Evolutionary conservation across 2,329 filamentous ascomycete species (phyloP).

Genomic region (Aspergillus melleus): DNA sequence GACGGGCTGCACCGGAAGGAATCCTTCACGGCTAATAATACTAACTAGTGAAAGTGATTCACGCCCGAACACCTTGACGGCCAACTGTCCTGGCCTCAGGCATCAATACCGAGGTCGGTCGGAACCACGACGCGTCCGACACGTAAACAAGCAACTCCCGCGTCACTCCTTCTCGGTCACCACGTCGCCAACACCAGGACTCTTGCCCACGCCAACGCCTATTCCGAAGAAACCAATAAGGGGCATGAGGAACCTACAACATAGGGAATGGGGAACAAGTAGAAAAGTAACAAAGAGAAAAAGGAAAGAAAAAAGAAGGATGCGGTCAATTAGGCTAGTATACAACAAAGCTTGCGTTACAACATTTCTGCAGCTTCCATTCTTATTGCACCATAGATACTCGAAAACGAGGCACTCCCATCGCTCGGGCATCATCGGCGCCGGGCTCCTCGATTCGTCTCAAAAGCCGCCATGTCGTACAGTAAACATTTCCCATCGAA

Average conservation of each 20-base stretch:
- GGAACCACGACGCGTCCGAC: neutral
- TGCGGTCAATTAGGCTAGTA: constrained; percentile 1
- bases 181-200: neutral
- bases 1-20: neutral
- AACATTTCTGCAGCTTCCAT: constrained; percentile 20
- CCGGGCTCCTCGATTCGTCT: constrained; percentile 26
- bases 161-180: neutral
- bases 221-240: neutral
- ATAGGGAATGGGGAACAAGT: neutral
- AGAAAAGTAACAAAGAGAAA: neutral
- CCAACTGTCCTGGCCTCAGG: neutral
- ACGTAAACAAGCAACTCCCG: neutral
- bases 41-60: too few species aligned
- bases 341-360: neutral
- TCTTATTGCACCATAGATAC: constrained; percentile 20
- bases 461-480: constrained; percentile 25
- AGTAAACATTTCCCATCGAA: constrained; percentile 32
- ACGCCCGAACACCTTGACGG: too few species aligned
- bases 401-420: constrained; percentile 19
- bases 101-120: neutral
- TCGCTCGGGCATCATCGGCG: constrained; percentile 19
- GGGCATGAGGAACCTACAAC: too few species aligned
- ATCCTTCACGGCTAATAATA: neutral
- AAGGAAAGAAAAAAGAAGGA: neutral
- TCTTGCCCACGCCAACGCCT: neutral